Evolutionary conservation across 2,329 filamentous ascomycete species (phyloP).

Genomic region (Stemphylium vesicarium): DNA sequence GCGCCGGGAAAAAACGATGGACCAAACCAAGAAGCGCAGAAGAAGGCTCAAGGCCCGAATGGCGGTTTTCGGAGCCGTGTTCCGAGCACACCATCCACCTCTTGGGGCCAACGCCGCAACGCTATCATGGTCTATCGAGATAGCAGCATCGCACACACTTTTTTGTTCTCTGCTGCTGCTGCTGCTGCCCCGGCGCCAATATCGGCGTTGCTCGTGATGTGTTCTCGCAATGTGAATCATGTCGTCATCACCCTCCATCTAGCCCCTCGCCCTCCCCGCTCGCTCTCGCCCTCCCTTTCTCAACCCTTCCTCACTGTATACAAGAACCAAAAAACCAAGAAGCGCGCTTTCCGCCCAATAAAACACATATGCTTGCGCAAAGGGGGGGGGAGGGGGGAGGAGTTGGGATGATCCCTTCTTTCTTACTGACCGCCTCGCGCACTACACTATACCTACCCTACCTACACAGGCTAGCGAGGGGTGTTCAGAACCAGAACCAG

Average conservation of each 20-base stretch:
- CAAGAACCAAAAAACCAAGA: too few species aligned
- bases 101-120: not conserved
- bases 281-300: too few species aligned
- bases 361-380: too few species aligned
- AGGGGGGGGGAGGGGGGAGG: too few species aligned
- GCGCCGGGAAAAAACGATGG: not conserved
- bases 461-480: too few species aligned
- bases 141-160: not conserved
- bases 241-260: not conserved
- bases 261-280: too few species aligned
- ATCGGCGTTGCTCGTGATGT: not conserved
- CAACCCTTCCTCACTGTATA: not conserved
- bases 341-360: too few species aligned
- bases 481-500: too few species aligned
- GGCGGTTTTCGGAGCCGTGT: too few species aligned
- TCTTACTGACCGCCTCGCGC: too few species aligned
- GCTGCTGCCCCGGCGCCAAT: not conserved
- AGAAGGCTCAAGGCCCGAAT: not conserved
- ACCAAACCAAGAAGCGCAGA: not conserved
- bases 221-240: not conserved
- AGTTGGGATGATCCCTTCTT: too few species aligned
- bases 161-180: not conserved
- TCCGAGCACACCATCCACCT: not conserved
- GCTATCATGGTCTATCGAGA: not conserved
- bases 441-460: too few species aligned